These are phyloP conservation scores for Suhomyces maxii DNA, from an alignment of 1,139 yeast genomes.

Conservation along the genomic window DNA sequence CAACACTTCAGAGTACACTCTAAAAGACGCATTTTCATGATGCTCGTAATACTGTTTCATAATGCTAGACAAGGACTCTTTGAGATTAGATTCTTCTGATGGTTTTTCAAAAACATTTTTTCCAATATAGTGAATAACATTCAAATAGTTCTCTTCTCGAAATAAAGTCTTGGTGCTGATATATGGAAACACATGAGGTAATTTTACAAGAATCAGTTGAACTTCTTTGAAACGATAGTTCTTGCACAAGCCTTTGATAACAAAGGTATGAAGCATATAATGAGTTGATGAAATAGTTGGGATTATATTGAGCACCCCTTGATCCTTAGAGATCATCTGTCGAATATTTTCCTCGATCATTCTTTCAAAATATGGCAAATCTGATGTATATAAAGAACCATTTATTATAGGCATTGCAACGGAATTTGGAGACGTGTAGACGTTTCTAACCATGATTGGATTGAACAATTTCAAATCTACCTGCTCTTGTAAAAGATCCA, in stretches of 20 bases:
- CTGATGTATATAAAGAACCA: slow-evolving; percentile 28
- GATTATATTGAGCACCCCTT: slow-evolving; percentile 14
- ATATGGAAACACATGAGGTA: slow-evolving; percentile 19
- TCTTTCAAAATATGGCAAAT: slow-evolving; percentile 32
- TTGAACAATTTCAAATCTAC: slow-evolving; percentile 18
- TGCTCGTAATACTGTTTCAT: slow-evolving; percentile 3
- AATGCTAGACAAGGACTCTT: background rate
- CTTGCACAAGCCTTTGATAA: slow-evolving; percentile 31
- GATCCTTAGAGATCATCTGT: slow-evolving; percentile 13
- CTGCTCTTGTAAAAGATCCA: slow-evolving; percentile 24
- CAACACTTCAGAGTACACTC: slow-evolving; percentile 4
- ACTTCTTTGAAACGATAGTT: slow-evolving; percentile 28
- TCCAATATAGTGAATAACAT: slow-evolving; percentile 14
- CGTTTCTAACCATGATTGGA: slow-evolving; percentile 32
- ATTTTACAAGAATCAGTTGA: slow-evolving; percentile 21
- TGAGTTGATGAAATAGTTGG: slow-evolving; percentile 26
- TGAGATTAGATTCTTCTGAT: background rate
- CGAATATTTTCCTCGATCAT: slow-evolving; percentile 22
- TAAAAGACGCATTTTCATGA: background rate
- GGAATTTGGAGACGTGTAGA: slow-evolving; percentile 24
- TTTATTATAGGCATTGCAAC: slow-evolving; percentile 26
- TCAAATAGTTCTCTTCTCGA: slow-evolving; percentile 22
- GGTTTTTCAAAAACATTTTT: background rate
- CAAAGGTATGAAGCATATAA: slow-evolving; percentile 25
- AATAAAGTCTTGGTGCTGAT: slow-evolving; percentile 12